Evolutionary conservation across 225 moss, liverwort and hornwort species (phyloP).

Genomic region (Polytrichum commune): DNA sequence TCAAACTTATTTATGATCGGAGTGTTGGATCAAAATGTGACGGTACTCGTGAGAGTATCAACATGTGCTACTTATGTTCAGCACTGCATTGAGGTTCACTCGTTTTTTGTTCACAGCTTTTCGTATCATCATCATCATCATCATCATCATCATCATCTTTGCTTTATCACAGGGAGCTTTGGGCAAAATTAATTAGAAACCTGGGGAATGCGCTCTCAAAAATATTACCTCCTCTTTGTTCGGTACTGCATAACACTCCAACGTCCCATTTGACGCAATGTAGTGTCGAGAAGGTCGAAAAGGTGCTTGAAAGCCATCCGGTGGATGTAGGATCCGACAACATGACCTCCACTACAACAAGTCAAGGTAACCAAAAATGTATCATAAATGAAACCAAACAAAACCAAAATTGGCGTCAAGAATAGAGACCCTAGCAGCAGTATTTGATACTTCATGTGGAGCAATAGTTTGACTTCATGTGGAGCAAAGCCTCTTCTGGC

Average conservation of each 20-base stretch:
- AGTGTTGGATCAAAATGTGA: neutral
- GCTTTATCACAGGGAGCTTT: too few species aligned
- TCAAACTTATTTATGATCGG: too few species aligned
- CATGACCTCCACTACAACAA: slow-evolving; percentile 6
- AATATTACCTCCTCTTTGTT: neutral
- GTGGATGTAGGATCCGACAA: slow-evolving; percentile 1
- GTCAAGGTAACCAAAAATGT: neutral
- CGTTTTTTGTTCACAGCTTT: neutral
- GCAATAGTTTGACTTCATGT: neutral
- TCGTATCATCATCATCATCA: neutral
- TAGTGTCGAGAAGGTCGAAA: neutral
- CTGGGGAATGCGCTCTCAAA: too few species aligned
- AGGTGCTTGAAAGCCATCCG: slow-evolving; percentile 1
- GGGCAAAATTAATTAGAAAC: neutral
- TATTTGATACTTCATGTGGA: neutral
- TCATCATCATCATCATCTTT: neutral
- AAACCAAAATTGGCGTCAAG: neutral
- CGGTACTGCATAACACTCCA: neutral
- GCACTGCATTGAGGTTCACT: neutral
- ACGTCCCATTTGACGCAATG: neutral
- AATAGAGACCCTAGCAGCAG: neutral
- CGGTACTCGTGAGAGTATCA: too few species aligned
- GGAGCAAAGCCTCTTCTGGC: neutral
- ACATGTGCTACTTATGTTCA: neutral
- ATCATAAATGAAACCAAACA: neutral